Evolutionary conservation across 371 early-diverging fungal genomes (phyloP).

Genomic region (Rhizopus arrhizus): DNA sequence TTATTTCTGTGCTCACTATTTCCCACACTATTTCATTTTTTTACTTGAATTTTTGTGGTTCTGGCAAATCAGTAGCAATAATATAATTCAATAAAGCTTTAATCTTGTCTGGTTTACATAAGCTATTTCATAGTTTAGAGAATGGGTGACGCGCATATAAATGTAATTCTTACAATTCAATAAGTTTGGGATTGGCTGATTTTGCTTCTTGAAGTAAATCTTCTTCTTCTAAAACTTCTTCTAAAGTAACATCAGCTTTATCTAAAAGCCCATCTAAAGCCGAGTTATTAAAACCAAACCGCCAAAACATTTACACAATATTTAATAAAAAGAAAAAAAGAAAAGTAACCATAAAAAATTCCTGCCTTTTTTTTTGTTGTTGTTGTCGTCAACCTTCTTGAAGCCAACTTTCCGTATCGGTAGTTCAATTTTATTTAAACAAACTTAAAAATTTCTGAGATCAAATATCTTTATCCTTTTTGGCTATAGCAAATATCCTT

Average conservation of each 20-base stretch:
- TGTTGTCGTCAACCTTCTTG: no score
- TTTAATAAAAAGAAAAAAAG: no score
- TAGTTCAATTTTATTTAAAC: no score
- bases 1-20: background rate
- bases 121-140: conserved; percentile 34
- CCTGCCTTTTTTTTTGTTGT: no score
- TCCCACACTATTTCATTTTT: background rate
- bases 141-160: conserved; percentile 3
- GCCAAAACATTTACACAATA: conserved; percentile 64
- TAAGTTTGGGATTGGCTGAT: conserved; percentile 72
- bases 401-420: no score
- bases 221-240: conserved; percentile 79
- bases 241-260: conserved; percentile 71
- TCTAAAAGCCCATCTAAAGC: conserved; percentile 77
- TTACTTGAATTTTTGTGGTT: conserved; percentile 74
- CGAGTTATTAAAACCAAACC: conserved; percentile 77
- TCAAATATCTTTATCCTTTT: no score
- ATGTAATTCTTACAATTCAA: conserved; percentile 57
- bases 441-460: no score
- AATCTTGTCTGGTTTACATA: conserved; percentile 64
- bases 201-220: conserved; percentile 86
- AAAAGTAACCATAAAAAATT: no score
- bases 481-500: no score
- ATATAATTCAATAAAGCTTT: conserved; percentile 65
- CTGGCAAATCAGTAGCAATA: conserved; percentile 66